These are phyloP conservation scores for Exutisphaerella laricina DNA, from an alignment of 2,329 filamentous ascomycete genomes.

Conservation along the genomic window DNA sequence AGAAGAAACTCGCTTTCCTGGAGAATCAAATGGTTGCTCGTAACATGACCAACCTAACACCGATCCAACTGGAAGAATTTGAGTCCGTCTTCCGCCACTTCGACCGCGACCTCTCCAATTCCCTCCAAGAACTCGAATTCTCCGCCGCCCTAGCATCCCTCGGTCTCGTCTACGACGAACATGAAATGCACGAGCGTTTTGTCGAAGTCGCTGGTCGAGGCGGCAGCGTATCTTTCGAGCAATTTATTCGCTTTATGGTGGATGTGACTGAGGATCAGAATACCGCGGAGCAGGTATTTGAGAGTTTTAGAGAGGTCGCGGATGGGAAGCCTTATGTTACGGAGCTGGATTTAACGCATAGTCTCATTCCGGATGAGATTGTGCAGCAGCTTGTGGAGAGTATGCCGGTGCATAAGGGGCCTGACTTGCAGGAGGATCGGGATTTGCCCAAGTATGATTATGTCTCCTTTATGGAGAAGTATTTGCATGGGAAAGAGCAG, in stretches of 20 bases:
- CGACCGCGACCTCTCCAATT: slow-evolving; percentile 87
- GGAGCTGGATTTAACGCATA: slow-evolving; percentile 92
- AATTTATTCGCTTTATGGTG: slow-evolving; percentile 99
- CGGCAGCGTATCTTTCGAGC: slow-evolving; percentile 82
- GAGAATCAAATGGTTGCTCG: slow-evolving; percentile 98
- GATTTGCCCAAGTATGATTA: slow-evolving; percentile 90
- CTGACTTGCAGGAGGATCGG: slow-evolving; percentile 78
- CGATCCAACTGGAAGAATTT: slow-evolving; percentile 97
- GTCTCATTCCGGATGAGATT: slow-evolving; percentile 90
- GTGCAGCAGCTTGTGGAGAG: slow-evolving; percentile 86
- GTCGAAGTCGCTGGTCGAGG: slow-evolving; percentile 67
- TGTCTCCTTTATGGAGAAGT: slow-evolving; percentile 90
- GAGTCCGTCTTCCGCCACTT: slow-evolving; percentile 98
- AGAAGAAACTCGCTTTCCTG: slow-evolving; percentile 93
- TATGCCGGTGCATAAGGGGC: slow-evolving; percentile 78
- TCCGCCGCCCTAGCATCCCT: slow-evolving; percentile 91
- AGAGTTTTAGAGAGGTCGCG: slow-evolving; percentile 94
- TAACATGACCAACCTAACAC: slow-evolving; percentile 97
- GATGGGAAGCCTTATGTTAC: slow-evolving; percentile 99
- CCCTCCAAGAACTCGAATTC: slow-evolving; percentile 88
- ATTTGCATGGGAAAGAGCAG: slow-evolving; percentile 29
- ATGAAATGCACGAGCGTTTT: slow-evolving; percentile 97
- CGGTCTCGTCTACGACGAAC: slow-evolving; percentile 91
- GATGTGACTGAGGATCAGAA: slow-evolving; percentile 98
- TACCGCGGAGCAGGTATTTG: slow-evolving; percentile 95